Conservation (phyloP, 2,329 filamentous ascomycete species). For the Mariannaea elegans region DNA sequence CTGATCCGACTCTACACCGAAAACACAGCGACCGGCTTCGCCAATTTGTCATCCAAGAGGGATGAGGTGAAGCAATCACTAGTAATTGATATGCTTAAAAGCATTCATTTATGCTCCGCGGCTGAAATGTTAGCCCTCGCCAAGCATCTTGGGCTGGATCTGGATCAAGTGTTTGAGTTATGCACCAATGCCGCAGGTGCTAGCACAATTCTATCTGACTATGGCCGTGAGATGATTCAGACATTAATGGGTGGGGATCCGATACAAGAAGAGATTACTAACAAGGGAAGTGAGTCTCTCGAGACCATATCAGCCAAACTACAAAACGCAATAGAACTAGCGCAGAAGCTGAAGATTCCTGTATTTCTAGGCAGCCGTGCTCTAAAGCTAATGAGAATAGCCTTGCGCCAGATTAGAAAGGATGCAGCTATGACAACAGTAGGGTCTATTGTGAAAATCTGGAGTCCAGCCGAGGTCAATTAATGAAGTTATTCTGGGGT, state of each 20-base stretch:
- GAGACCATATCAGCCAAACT: background rate
- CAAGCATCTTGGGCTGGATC: slow-evolving; percentile 3
- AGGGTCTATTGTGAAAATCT: no score
- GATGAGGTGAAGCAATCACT: background rate
- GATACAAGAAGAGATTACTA: background rate
- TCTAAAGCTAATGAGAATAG: background rate
- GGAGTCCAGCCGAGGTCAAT: no score
- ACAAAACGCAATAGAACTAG: slow-evolving; percentile 1
- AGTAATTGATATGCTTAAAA: slow-evolving; percentile 12
- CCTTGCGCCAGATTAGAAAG: no score
- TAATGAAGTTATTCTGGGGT: no score
- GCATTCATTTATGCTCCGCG: slow-evolving; percentile 18
- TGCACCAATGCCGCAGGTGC: slow-evolving; percentile 19
- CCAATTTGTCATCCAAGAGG: background rate
- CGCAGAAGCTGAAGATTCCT: slow-evolving; percentile 10
- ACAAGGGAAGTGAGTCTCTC: background rate
- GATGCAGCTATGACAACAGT: no score
- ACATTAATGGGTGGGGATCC: background rate
- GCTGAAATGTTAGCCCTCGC: slow-evolving; percentile 17
- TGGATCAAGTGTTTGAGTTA: slow-evolving; percentile 18
- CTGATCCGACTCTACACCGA: slow-evolving; percentile 11
- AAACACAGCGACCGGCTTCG: background rate
- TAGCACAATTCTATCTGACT: slow-evolving; percentile 2
- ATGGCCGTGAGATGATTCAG: background rate
- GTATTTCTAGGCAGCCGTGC: slow-evolving; percentile 9